phyloP scores from a whole-genome alignment of 305 asterid species.

The Fraxinus latifolia region DNA sequence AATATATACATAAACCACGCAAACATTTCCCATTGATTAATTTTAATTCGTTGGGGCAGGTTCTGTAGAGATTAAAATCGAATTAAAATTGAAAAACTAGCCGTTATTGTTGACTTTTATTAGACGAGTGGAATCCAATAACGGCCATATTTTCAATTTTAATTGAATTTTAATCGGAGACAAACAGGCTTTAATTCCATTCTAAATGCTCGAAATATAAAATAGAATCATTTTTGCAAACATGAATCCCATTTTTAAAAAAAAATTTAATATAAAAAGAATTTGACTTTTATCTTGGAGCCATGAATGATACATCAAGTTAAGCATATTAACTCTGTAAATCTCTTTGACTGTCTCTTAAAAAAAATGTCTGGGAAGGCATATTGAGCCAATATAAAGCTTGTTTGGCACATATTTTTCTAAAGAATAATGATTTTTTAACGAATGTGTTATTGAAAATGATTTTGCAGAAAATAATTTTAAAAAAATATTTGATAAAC shows the following conservation, averaged over 20 bases:
- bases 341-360: too few species aligned
- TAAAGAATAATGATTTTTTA: background rate
- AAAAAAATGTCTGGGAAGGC: too few species aligned
- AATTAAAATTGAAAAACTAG: too few species aligned
- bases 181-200: too few species aligned
- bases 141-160: too few species aligned
- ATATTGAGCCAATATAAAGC: background rate
- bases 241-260: background rate
- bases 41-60: background rate
- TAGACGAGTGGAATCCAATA: too few species aligned
- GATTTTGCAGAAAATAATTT: too few species aligned
- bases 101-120: too few species aligned
- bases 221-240: background rate
- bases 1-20: background rate
- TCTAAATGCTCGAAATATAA: background rate
- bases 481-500: background rate
- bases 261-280: too few species aligned
- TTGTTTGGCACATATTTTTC: background rate
- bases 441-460: background rate
- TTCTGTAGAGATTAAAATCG: too few species aligned
- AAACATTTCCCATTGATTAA: too few species aligned
- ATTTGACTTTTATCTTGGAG: background rate
- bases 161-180: too few species aligned
- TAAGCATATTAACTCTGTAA: background rate
- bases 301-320: background rate